Evolutionary conservation across 2,329 filamentous ascomycete species (phyloP), one percentile per base, ranked within the genome.

Genomic region (Fusarium mangiferae): DNA sequence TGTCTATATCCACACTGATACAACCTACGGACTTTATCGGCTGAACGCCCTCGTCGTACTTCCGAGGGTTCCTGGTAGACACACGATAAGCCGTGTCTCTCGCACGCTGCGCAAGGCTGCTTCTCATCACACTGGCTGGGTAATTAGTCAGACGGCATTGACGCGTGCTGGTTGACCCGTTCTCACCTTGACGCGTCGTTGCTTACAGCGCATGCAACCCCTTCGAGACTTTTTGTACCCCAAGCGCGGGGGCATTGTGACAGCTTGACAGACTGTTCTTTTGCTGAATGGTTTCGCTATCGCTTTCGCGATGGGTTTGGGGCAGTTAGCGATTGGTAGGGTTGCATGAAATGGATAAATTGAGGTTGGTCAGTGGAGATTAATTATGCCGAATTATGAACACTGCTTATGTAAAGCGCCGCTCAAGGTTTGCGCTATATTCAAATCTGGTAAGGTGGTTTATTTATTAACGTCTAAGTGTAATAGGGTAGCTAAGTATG

Each of bases 91-190:
- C 77, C 77, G 66, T 84, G 82, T 54, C 81, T 79, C 26, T 79
- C 68, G 59, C 83, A 84, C 11, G 82, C 82, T 26, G 71, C 76
- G 66, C 83, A 84, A 8, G 83, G 83, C n/a, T 74, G 76, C 11
- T 77, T 78, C 71, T 84, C 83, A 58, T 84, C 81, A 68, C 83
- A 84, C 83, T 84, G 55, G 38, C 82, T 84, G 10, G 24, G 44
- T 14, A 58, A 49, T 17, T 22, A 39, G 45, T 46, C 33, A 36
- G 26, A n/a, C 24, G 13, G 39, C 9, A 17, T 57, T 26, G 46
- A 44, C 26, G 33, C 20, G 49, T 42, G 49, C 4, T 45, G 49
- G 26, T 22, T 26, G 15, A 46, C 26, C 28, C 6, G 20, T n/a
- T 18, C 49, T 28, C 73, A 81, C 81, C 78, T 83, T 83, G 70